Evolutionary conservation across 768 basidiomycete species (phyloP), one percentile per base, ranked within the genome.

Genomic region (Ramaria sp.): DNA sequence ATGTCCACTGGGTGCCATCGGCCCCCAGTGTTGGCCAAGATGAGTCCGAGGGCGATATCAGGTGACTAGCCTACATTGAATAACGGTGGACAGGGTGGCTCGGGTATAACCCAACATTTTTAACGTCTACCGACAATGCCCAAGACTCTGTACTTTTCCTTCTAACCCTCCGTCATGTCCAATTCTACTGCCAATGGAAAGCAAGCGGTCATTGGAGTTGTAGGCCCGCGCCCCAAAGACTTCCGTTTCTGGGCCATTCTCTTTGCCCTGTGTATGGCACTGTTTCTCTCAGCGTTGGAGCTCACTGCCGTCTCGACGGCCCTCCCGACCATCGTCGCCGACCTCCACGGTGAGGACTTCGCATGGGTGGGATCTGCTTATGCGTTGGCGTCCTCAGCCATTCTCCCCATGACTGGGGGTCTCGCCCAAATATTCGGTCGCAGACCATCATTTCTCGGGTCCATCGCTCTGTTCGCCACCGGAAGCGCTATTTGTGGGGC

Each of bases 401-500:
- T 73, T 43, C 64, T 73, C 1, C 72, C 72, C 1, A 64, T 68
- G 53, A 67, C 64, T 24, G 70, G 69, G 0, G 60, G 64, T 13
- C 54, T 71, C n/a, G 67, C 67, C 1, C 58, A 68, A 47, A 64
- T 68, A 0, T 71, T 75, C 56, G 73, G 73, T 0, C 64, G 73
- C 2, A 64, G 63, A 6, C 70, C 71, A 4, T 60, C 69, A n/a
- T 60, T 73, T 17, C 46, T 73, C 10, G 59, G 53, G 0, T 63
- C 64, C 31, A 60, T 73, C 24, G 20, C 64, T 0, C 53, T 68
- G n/a, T 73, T 74, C 53, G 69, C 71, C 0, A 27, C 74, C n/a
- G 75, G 77, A 0, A 70, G 69, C 10, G 73, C 71, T 0, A 24
- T 77, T 1, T 67, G 66, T 15, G 77, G 73, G 0, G 65, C 70